phyloP scores from a whole-genome alignment of 805 yeast genomes.

The Pichia occidentalis region DNA sequence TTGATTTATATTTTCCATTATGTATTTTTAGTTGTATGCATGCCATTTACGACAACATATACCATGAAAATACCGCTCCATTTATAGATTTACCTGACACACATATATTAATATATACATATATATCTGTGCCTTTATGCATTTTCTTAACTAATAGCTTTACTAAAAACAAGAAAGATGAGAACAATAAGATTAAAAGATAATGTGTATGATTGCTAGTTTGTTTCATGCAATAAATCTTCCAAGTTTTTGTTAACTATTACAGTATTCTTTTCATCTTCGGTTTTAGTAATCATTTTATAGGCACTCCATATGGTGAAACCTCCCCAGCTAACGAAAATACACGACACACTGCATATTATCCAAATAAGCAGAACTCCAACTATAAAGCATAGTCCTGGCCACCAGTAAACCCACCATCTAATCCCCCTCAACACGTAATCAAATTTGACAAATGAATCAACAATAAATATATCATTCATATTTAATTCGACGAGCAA shows the following conservation, averaged over 20 bases:
- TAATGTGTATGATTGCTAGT: no score
- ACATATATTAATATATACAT: background rate
- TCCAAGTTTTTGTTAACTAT: slow-evolving; percentile 7
- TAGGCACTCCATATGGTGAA: slow-evolving; percentile 1
- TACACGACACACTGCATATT: slow-evolving; percentile 6
- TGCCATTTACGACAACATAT: slow-evolving; percentile 73
- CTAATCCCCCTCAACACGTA: slow-evolving; percentile 13
- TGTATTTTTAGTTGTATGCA: slow-evolving; percentile 52
- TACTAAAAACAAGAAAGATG: no score
- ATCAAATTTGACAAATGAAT: slow-evolving; percentile 11
- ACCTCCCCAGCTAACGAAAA: slow-evolving; percentile 11
- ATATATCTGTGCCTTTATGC: background rate
- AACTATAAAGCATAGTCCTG: slow-evolving; percentile 14
- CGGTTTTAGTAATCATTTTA: background rate
- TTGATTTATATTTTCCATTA: slow-evolving; percentile 70
- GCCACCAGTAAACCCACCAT: slow-evolving; percentile 19
- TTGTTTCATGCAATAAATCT: slow-evolving; percentile 3
- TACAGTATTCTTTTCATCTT: background rate
- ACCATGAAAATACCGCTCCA: slow-evolving; percentile 46
- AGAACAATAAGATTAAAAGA: no score
- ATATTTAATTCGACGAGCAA: slow-evolving; percentile 14
- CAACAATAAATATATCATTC: slow-evolving; percentile 9
- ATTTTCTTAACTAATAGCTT: slow-evolving; percentile 2
- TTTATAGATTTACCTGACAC: slow-evolving; percentile 16
- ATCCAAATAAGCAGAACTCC: slow-evolving; percentile 13